Evolutionary conservation across 2,329 filamentous ascomycete species (phyloP), one percentile per base, ranked within the genome.

Genomic region (Zymoseptoria passerinii): DNA sequence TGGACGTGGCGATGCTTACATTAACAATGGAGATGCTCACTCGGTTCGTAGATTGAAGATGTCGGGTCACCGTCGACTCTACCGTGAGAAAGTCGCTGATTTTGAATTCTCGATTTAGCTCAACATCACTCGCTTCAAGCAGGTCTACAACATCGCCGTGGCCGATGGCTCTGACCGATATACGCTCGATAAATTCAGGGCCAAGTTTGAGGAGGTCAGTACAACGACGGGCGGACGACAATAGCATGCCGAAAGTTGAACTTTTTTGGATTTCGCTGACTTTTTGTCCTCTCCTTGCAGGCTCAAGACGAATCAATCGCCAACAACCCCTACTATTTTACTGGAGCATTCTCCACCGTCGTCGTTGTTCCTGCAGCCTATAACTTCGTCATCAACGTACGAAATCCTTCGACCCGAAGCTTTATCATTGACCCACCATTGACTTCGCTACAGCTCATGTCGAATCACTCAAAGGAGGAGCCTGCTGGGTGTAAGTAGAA

Each of bases 321-420:
- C 28, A 66, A 62, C 55, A 73, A 73, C 58, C 67, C 70, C 7
- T 71, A 72, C 57, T 71, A 68, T 62, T 71, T 70, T 56, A 65
- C 66, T n/a, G 67, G 64, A 13, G 61, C 62, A 4, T 68, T 70
- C 61, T 62, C 63, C 1, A 66, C 65, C 10, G 64, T 70, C 4
- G 61, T 64, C 23, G 65, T 69, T 35, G 61, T 63, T 13, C 65
- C 65, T 29, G 63, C 63, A 4, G 67, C 67, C 1, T 68, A 68
- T 63, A 63, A 63, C 51, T 68, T 70, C 60, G 62, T 68, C 54
- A 67, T 66, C 60, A 66, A 62, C 52, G 23, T 23, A 23, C 23
- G 23, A 23, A 23, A n/a, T n/a, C n/a, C n/a, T n/a, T n/a, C n/a
- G n/a, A n/a, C n/a, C n/a, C n/a, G n/a, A n/a, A n/a, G n/a, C n/a